phyloP scores from a whole-genome alignment of 2,329 filamentous ascomycete genomes.

The Penicillium sp. region DNA sequence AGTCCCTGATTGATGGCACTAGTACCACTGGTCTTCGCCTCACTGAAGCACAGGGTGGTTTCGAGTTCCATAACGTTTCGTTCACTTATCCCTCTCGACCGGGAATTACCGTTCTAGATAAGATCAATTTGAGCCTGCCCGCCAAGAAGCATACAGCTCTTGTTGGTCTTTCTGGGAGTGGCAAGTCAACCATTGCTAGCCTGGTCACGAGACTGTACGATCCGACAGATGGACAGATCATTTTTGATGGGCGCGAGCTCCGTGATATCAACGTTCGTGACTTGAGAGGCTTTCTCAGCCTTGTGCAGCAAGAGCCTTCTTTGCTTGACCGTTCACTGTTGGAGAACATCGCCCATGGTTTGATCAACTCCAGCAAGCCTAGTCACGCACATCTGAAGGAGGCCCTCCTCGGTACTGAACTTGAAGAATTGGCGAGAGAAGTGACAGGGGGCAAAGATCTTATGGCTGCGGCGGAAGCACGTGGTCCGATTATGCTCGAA shows the following conservation, averaged over 20 bases:
- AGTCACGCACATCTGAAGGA: constrained; percentile 22
- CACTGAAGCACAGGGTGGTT: constrained; percentile 26
- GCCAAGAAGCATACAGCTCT: constrained; percentile 54
- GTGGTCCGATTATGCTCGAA: constrained; percentile 48
- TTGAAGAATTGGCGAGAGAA: constrained; percentile 45
- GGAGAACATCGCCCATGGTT: constrained; percentile 42
- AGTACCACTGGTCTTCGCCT: constrained; percentile 21
- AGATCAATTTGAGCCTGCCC: constrained; percentile 27
- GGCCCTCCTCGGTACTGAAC: constrained; percentile 48
- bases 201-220: constrained; percentile 66
- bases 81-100: constrained; percentile 35
- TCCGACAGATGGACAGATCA: constrained; percentile 59
- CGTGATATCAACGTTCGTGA: constrained; percentile 52
- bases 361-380: constrained; percentile 36
- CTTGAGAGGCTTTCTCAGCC: constrained; percentile 22
- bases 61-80: constrained; percentile 38
- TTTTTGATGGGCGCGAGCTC: constrained; percentile 63
- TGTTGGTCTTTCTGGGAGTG: constrained; percentile 55
- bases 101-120: constrained; percentile 27
- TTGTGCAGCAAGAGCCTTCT: constrained; percentile 25
- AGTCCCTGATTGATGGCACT: constrained; percentile 47
- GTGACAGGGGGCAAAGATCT: constrained; percentile 53
- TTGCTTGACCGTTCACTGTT: constrained; percentile 23
- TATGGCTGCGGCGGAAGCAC: constrained; percentile 42
- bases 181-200: constrained; percentile 65